Evolutionary conservation across 805 yeast species (phyloP).

Genomic region (Candida railenensis): DNA sequence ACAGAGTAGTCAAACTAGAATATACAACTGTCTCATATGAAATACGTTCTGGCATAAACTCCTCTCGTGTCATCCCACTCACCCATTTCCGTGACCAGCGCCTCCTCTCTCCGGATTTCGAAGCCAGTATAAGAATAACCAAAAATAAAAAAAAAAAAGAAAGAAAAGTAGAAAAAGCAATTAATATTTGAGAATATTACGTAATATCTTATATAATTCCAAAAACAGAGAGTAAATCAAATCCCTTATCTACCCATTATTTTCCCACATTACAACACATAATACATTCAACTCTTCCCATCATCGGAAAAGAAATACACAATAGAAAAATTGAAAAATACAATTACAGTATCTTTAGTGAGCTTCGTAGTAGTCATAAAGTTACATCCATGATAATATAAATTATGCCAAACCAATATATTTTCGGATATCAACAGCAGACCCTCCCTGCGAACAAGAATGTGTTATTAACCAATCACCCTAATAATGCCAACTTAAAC

Average conservation of each 20-base stretch:
- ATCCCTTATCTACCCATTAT: background rate
- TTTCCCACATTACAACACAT: background rate
- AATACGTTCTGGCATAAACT: no score
- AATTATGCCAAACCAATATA: conserved; percentile 6
- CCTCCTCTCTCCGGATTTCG: background rate
- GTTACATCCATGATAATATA: background rate
- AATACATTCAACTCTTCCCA: background rate
- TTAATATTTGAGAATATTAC: background rate
- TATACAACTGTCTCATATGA: no score
- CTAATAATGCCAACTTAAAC: background rate
- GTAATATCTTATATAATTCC: background rate
- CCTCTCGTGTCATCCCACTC: background rate
- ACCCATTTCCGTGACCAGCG: background rate
- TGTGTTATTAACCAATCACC: background rate
- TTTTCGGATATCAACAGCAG: conserved; percentile 6
- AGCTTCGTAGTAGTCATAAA: no score
- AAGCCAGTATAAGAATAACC: background rate
- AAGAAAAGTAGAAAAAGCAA: background rate
- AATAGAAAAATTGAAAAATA: background rate
- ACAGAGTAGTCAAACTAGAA: no score
- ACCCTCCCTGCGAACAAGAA: conserved; percentile 1
- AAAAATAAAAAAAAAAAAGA: no score
- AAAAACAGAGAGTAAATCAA: background rate
- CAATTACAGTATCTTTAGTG: no score
- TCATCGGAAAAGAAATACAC: background rate